Conservation (phyloP, 805 yeast species). For the Metschnikowia lunata region DNA sequence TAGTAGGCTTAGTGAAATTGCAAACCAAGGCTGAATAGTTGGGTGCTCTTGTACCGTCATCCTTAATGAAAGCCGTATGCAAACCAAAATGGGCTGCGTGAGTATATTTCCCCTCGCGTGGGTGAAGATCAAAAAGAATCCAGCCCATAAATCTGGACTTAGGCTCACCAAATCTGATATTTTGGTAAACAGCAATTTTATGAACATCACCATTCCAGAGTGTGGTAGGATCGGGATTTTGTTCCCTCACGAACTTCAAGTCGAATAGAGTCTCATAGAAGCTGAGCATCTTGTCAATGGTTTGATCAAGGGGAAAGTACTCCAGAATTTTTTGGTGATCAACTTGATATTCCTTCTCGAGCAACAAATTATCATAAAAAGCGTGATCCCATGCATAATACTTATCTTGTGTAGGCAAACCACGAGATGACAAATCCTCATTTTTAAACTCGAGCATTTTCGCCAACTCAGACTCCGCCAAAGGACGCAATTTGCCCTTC, state of each 20-base stretch:
- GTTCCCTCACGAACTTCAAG: conserved; percentile 57
- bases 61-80: conserved; percentile 51
- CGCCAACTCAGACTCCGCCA: conserved; percentile 53
- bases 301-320: conserved; percentile 69
- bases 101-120: conserved; percentile 81
- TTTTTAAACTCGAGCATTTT: conserved; percentile 49
- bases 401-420: conserved; percentile 35
- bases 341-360: conserved; percentile 66
- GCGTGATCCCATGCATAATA: conserved; percentile 70
- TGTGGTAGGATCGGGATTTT: conserved; percentile 33
- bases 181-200: conserved; percentile 69
- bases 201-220: conserved; percentile 81
- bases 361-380: conserved; percentile 59
- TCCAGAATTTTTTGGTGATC: conserved; percentile 70
- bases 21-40: conserved; percentile 71
- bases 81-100: conserved; percentile 84
- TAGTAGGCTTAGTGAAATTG: conserved; percentile 74
- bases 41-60: conserved; percentile 54
- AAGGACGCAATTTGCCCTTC: conserved; percentile 51
- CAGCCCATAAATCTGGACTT: conserved; percentile 59
- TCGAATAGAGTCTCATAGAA: conserved; percentile 69
- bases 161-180: conserved; percentile 40
- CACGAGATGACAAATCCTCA: conserved; percentile 44
- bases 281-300: conserved; percentile 63
- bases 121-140: conserved; percentile 76